Percentiles rank a stretch among this genome's conserved stretches.
Evolutionary conservation across 1,284 basidiomycete genomes (phyloP).

Genomic region (Cystobasidium sp.): DNA sequence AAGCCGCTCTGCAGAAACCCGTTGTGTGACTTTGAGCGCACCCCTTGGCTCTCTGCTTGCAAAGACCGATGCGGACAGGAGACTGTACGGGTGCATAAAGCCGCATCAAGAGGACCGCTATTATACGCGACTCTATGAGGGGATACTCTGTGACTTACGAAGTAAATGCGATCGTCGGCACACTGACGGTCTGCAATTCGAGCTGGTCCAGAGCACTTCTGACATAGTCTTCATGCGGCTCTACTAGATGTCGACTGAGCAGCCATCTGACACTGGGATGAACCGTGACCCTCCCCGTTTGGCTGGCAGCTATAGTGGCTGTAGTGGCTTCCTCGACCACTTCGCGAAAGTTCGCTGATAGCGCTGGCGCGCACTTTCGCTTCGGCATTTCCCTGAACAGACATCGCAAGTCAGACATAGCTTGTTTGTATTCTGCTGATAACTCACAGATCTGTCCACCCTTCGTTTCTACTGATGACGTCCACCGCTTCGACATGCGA

Average conservation of each 20-base stretch:
- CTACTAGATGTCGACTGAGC: conserved; percentile 23
- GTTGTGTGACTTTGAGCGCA: conserved; percentile 72
- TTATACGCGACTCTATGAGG: no score
- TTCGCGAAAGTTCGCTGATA: neutral
- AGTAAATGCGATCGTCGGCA: conserved; percentile 58
- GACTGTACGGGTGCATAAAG: conserved; percentile 32
- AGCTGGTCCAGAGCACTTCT: conserved; percentile 22
- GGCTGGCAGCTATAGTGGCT: neutral
- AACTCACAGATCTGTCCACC: conserved; percentile 72
- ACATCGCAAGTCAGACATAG: neutral
- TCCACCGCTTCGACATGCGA: conserved; percentile 75
- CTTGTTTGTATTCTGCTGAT: neutral
- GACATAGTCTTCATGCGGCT: conserved; percentile 19
- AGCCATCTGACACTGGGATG: conserved; percentile 26
- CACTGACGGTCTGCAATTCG: conserved; percentile 58
- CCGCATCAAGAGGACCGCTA: no score
- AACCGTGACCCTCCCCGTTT: neutral
- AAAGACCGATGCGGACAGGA: conserved; percentile 46
- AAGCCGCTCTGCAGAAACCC: conserved; percentile 70
- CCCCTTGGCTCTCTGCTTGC: conserved; percentile 57
- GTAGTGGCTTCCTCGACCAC: conserved; percentile 5
- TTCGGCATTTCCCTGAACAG: neutral
- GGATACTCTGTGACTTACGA: neutral
- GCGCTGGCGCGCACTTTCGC: conserved; percentile 20
- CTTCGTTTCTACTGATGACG: conserved; percentile 66